Evolutionary conservation across 768 basidiomycete species (phyloP).

Genomic region (Rhodotorula kratochvilovae): DNA sequence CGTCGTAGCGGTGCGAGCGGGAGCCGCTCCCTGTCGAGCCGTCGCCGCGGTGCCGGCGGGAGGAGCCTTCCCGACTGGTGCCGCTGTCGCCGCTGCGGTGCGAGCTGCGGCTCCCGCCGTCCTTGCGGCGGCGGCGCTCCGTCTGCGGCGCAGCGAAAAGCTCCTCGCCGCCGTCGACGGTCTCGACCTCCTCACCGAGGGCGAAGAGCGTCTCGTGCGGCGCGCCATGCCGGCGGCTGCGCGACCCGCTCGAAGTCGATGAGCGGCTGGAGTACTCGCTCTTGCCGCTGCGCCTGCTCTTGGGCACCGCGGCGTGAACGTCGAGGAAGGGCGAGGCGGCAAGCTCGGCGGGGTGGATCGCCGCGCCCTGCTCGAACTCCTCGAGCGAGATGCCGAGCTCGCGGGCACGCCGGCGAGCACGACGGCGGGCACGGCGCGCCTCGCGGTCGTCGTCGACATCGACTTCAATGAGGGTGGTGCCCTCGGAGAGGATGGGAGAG

Average conservation of each 20-base stretch:
- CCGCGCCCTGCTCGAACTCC: slow-evolving; percentile 14
- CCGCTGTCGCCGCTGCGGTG: background rate
- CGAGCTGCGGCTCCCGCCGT: background rate
- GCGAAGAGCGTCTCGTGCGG: background rate
- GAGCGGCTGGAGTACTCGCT: background rate
- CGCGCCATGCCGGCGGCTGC: background rate
- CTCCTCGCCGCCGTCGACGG: background rate
- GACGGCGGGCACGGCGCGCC: background rate
- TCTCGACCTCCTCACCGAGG: background rate
- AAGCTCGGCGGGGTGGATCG: background rate
- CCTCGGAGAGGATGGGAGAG: background rate
- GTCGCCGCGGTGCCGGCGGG: too few relatives aligned
- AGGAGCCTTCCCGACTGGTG: background rate
- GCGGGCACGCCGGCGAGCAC: background rate
- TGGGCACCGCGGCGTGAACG: background rate
- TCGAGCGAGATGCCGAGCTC: slow-evolving; percentile 23
- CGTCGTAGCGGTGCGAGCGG: background rate
- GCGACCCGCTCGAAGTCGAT: slow-evolving; percentile 3
- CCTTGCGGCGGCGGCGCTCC: background rate
- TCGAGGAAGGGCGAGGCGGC: slow-evolving; percentile 3
- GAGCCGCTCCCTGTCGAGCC: background rate
- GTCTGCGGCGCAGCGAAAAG: background rate
- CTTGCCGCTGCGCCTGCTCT: background rate
- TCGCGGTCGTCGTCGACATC: slow-evolving; percentile 2
- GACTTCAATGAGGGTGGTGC: background rate